Evolutionary conservation across 2,329 filamentous ascomycete genomes (phyloP).

Genomic region (Colletotrichum sublineola): DNA sequence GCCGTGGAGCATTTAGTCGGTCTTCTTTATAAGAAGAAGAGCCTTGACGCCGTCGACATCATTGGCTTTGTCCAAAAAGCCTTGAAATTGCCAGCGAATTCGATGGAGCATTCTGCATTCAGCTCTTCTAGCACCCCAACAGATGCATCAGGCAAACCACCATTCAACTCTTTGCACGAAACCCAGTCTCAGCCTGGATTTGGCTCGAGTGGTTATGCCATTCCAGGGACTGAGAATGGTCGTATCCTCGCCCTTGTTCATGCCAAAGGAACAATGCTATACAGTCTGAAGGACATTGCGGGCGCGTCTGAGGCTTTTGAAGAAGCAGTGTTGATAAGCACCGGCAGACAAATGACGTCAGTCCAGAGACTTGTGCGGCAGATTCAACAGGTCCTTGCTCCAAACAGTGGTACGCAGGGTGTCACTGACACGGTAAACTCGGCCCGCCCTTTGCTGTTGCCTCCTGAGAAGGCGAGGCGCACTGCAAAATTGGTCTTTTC

Average conservation of each 20-base stretch:
- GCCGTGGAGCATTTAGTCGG: constrained; percentile 95
- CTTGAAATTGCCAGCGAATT: constrained; percentile 55
- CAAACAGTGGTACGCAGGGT: constrained; percentile 43
- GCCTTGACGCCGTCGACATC: constrained; percentile 86
- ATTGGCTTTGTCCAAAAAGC: constrained; percentile 87
- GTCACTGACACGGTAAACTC: constrained; percentile 49
- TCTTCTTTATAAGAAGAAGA: constrained; percentile 85
- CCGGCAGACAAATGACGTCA: constrained; percentile 76
- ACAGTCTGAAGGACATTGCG: constrained; percentile 85
- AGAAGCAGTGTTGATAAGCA: constrained; percentile 90
- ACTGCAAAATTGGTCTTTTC: constrained; percentile 89
- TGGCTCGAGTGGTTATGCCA: constrained; percentile 82
- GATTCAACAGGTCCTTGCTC: constrained; percentile 78
- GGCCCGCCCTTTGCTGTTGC: constrained; percentile 76
- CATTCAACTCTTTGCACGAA: constrained; percentile 42
- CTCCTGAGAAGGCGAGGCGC: constrained; percentile 84
- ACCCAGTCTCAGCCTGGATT: constrained; percentile 45
- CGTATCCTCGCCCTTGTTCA: constrained; percentile 94
- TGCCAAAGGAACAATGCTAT: constrained; percentile 98
- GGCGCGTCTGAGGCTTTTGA: constrained; percentile 91
- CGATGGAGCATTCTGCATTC: constrained; percentile 54
- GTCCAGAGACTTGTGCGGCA: constrained; percentile 84
- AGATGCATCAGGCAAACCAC: background rate
- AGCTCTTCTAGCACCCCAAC: background rate
- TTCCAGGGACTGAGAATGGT: constrained; percentile 90